phyloP scores from a whole-genome alignment of 495 filamentous ascomycete genomes.

The Aspergillus sclerotioniger region DNA sequence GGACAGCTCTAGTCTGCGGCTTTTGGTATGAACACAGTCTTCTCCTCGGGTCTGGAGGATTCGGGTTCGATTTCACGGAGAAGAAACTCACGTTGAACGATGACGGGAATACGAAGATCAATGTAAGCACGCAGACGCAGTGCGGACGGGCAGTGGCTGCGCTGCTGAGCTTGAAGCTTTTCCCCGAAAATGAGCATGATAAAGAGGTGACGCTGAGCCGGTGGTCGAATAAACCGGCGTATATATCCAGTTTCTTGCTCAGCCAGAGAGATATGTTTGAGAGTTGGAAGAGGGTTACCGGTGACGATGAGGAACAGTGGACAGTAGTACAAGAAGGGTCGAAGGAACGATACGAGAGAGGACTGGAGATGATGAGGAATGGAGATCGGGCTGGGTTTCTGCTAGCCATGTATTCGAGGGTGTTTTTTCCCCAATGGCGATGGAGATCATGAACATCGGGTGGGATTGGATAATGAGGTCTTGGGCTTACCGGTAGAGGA shows the following conservation, averaged over 20 bases:
- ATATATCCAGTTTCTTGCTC: constrained; percentile 45
- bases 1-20: constrained; percentile 45
- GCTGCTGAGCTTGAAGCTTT: constrained; percentile 40
- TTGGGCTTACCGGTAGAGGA: constrained; percentile 59
- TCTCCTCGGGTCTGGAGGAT: constrained; percentile 21
- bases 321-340: constrained; percentile 42
- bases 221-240: constrained; percentile 42
- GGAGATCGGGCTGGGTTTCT: constrained; percentile 35
- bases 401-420: constrained; percentile 47
- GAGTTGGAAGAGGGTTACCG: constrained; percentile 50
- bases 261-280: constrained; percentile 55
- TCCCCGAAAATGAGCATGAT: constrained; percentile 44
- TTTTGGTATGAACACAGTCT: constrained; percentile 58
- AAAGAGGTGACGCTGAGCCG: constrained; percentile 24
- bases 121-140: constrained; percentile 44
- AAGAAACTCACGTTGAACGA: constrained; percentile 44
- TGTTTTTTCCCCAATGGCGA: constrained; percentile 50
- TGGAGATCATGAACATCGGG: constrained; percentile 38
- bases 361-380: constrained; percentile 34
- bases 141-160: constrained; percentile 43
- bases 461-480: constrained; percentile 44
- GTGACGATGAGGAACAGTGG: constrained; percentile 56
- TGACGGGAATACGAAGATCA: constrained; percentile 42
- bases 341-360: constrained; percentile 43
- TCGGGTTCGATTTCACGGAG: constrained; percentile 47